These are phyloP conservation scores for Bipolaris bicolor DNA, from an alignment of 2,329 filamentous ascomycete species.

Conservation along the genomic window DNA sequence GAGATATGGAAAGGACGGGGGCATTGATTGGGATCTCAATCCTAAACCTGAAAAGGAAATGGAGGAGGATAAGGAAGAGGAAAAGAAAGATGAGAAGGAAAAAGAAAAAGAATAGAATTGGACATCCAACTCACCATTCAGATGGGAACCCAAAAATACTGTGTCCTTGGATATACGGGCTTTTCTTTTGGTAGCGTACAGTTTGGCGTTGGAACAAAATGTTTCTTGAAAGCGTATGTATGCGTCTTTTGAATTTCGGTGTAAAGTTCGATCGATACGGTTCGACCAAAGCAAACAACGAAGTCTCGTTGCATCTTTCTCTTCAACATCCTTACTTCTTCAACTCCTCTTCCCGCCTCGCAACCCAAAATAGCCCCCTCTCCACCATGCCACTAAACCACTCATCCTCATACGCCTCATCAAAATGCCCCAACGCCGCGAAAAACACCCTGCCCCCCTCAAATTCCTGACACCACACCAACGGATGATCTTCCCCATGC, in stretches of 20 bases:
- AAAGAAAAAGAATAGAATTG: constrained; percentile 31
- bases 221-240: neutral
- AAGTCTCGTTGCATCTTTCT: neutral
- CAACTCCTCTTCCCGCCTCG: constrained; percentile 6
- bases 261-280: no score
- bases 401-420: constrained; percentile 31
- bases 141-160: neutral
- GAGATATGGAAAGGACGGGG: constrained; percentile 78
- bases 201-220: neutral
- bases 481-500: constrained; percentile 36
- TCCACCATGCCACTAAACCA: constrained; percentile 32
- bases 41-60: constrained; percentile 47
- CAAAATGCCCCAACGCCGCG: constrained; percentile 37
- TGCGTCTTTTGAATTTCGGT: neutral
- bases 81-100: constrained; percentile 46
- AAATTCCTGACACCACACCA: constrained; percentile 41
- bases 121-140: neutral
- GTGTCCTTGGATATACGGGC: neutral
- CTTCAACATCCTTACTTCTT: neutral
- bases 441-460: constrained; percentile 33
- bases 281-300: neutral
- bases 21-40: constrained; percentile 83
- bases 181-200: neutral
- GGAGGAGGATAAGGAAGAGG: constrained; percentile 39
- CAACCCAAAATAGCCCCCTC: constrained; percentile 30